phyloP scores from a whole-genome alignment of 345 rosid species.

The Camelina neglecta region DNA sequence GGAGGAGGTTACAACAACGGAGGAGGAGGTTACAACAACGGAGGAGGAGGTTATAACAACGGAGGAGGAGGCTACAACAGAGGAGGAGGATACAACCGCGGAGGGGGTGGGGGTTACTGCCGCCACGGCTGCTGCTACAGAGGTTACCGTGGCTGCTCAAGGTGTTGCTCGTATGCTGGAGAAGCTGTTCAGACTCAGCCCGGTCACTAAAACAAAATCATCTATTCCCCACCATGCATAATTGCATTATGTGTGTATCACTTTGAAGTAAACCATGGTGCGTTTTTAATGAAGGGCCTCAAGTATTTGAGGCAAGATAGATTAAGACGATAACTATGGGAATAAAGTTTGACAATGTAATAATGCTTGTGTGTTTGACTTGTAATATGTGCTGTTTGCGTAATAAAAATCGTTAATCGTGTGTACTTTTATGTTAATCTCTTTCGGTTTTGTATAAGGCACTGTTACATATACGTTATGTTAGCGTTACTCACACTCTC shows the following conservation, averaged over 20 bases:
- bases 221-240: background rate
- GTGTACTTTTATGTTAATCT: background rate
- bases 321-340: background rate
- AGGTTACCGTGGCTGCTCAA: conserved; percentile 8
- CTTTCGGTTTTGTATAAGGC: background rate
- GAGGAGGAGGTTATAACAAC: background rate
- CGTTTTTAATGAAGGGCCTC: background rate
- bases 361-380: conserved; percentile 5
- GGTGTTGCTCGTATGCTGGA: conserved; percentile 5
- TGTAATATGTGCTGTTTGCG: background rate
- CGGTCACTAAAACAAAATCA: conserved; percentile 6
- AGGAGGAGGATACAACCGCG: background rate
- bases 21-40: background rate
- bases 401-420: conserved; percentile 11
- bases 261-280: background rate
- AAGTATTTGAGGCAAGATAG: background rate
- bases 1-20: background rate
- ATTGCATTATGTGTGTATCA: conserved; percentile 14
- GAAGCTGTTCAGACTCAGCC: conserved; percentile 28
- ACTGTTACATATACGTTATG: too few species aligned
- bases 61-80: background rate
- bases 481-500: too few species aligned
- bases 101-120: background rate
- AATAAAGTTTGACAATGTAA: conserved; percentile 15
- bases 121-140: conserved; percentile 6